Conservation (phyloP, 1,284 basidiomycete genomes). For the Anthracocystis setariae region DNA sequence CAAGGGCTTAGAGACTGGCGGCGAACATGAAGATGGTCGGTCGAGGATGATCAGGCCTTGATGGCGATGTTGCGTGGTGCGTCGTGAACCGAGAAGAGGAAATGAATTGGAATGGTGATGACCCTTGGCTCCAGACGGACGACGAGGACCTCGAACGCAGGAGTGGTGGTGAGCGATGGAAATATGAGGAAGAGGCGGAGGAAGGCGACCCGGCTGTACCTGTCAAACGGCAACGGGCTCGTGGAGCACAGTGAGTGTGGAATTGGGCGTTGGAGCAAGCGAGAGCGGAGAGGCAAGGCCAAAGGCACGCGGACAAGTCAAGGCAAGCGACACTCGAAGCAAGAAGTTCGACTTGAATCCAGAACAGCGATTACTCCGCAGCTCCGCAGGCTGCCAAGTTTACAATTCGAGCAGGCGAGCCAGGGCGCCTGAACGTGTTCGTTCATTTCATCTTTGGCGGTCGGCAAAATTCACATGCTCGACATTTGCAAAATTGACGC, state of each 20-base stretch:
- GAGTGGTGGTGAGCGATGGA: neutral
- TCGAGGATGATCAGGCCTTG: neutral
- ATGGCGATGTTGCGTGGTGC: neutral
- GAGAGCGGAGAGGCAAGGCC: neutral
- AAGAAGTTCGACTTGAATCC: conserved; percentile 3
- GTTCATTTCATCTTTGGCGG: neutral
- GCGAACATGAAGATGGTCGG: conserved; percentile 5
- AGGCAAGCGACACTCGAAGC: neutral
- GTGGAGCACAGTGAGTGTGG: neutral
- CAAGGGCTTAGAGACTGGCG: neutral
- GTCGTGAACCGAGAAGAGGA: neutral
- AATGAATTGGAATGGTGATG: neutral
- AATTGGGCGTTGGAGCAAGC: neutral
- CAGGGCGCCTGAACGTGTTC: neutral
- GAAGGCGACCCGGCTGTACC: neutral
- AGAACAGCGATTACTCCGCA: neutral
- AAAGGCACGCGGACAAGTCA: neutral
- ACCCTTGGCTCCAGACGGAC: neutral
- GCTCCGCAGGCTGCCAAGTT: neutral
- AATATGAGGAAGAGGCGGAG: neutral
- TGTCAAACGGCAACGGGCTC: neutral
- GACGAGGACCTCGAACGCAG: neutral
- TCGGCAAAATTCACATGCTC: neutral
- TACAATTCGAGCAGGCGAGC: neutral
- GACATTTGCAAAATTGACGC: no score